These are phyloP conservation scores for Pinus albicaulis DNA, from an alignment of 75 land plant genomes.

Conservation along the genomic window DNA sequence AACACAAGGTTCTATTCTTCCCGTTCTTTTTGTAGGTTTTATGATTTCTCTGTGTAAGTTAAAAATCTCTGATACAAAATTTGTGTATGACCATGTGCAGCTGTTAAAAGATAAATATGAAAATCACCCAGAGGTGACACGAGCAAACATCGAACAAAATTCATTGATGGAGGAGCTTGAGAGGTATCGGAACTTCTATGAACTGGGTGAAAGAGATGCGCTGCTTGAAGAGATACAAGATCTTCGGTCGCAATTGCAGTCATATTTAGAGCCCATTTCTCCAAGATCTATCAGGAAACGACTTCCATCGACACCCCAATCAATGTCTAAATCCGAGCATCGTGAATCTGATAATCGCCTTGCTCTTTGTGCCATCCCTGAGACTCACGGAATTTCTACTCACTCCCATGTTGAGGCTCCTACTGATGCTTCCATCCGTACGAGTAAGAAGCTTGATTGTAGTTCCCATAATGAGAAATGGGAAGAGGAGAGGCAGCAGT, in stretches of 20 bases:
- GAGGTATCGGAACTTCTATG: slow-evolving; percentile 56
- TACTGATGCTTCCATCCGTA: not conserved
- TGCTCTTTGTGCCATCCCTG: slow-evolving; percentile 29
- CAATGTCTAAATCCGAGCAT: slow-evolving; percentile 33
- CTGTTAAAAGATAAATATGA: slow-evolving; percentile 80
- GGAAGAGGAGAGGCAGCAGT: slow-evolving; percentile 50
- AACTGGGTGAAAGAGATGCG: slow-evolving; percentile 85
- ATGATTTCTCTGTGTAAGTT: not conserved
- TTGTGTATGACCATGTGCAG: slow-evolving; percentile 28
- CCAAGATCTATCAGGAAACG: slow-evolving; percentile 27
- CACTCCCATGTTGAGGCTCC: not conserved
- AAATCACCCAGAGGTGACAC: slow-evolving; percentile 80
- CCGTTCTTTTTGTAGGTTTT: not conserved
- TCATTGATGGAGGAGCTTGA: slow-evolving; percentile 72
- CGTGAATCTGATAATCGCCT: slow-evolving; percentile 28
- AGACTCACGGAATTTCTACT: slow-evolving; percentile 11
- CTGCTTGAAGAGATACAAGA: slow-evolving; percentile 72
- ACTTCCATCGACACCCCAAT: slow-evolving; percentile 23
- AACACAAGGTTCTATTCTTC: slow-evolving; percentile 63
- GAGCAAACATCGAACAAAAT: slow-evolving; percentile 58
- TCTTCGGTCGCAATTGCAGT: slow-evolving; percentile 65
- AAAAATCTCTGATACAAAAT: not conserved
- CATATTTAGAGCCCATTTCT: slow-evolving; percentile 44
- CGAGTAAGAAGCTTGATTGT: slow-evolving; percentile 11
- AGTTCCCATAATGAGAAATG: slow-evolving; percentile 28